These are phyloP conservation scores for Colletotrichum plurivorum DNA, from an alignment of 2,329 filamentous ascomycete species.

Conservation along the genomic window DNA sequence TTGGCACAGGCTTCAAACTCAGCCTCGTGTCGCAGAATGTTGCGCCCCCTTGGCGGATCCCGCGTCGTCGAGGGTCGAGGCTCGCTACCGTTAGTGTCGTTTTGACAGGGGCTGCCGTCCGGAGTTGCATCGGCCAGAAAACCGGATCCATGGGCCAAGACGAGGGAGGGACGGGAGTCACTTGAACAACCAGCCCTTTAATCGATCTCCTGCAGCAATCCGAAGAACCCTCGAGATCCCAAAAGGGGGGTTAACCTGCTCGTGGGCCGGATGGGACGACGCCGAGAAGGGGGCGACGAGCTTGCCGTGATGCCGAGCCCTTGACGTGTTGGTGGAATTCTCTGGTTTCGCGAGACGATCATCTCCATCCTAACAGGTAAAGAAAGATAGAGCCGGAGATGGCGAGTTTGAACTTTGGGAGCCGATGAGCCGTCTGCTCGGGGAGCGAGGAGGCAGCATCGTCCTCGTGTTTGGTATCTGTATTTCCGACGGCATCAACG, in stretches of 20 bases:
- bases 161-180: constrained; percentile 1
- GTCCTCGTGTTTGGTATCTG: not conserved
- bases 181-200: constrained; percentile 14
- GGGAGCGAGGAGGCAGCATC: not conserved
- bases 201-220: constrained; percentile 6
- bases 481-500: not conserved
- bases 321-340: constrained; percentile 7
- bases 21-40: constrained; percentile 38
- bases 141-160: constrained; percentile 14
- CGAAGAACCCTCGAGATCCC: not conserved
- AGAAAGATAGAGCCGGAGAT: too few relatives aligned
- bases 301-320: constrained; percentile 26
- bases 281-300: constrained; percentile 10
- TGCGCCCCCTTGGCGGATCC: constrained; percentile 27
- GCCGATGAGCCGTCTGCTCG: constrained; percentile 27
- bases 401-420: too few relatives aligned
- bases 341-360: constrained; percentile 25
- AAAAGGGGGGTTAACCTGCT: not conserved
- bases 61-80: not conserved
- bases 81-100: not conserved
- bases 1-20: constrained; percentile 41
- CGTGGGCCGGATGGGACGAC: constrained; percentile 16
- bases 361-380: not conserved
- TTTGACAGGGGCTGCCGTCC: constrained; percentile 4
- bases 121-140: constrained; percentile 9